Conservation (phyloP, 116 monocot species). For the Dioscorea cayenensis region DNA sequence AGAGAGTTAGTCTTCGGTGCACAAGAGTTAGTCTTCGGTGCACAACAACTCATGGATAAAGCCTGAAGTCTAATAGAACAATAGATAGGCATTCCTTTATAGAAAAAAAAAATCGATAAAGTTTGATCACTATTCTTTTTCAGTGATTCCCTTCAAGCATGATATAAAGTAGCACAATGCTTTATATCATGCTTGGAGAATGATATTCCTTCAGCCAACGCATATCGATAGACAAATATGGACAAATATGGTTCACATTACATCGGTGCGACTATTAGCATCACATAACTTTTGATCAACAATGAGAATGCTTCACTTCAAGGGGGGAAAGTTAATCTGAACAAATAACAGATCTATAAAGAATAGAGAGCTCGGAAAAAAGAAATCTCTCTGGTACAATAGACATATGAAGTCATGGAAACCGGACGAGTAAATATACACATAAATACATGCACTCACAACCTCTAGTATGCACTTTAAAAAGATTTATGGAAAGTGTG, state of each 20-base stretch:
- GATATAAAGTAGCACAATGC: neutral
- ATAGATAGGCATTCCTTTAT: neutral
- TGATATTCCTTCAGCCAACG: neutral
- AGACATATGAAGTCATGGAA: neutral
- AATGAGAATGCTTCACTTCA: neutral
- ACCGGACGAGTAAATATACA: neutral
- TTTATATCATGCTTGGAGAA: neutral
- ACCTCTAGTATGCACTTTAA: neutral
- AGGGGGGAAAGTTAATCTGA: neutral
- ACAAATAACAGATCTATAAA: neutral
- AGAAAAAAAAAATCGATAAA: neutral
- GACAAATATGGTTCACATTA: neutral
- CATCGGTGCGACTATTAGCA: neutral
- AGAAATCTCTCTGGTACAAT: neutral
- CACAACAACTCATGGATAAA: conserved; percentile 42
- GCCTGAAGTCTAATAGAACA: neutral
- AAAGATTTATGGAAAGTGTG: neutral
- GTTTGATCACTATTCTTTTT: neutral
- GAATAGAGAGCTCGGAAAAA: neutral
- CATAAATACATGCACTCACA: neutral
- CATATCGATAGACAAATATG: neutral
- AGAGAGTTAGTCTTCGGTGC: neutral
- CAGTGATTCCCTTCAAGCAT: neutral
- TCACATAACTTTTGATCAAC: neutral
- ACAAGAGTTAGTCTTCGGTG: conserved; percentile 13